Conservation (phyloP, 352 stramenopile genomes). For the Thalassiosira ordinaria region DNA sequence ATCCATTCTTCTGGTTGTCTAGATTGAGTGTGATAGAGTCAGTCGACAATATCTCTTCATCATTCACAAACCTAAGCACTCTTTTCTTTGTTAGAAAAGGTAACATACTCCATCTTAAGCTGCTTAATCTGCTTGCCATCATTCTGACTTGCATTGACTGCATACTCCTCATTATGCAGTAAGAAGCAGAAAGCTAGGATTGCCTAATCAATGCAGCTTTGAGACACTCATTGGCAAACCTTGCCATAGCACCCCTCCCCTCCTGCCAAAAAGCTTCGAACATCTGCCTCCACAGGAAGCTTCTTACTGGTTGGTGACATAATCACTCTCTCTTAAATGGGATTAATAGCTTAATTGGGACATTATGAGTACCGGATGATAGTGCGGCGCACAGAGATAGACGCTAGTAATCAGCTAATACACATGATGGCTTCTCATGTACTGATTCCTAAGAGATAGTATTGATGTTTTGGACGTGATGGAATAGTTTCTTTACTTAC, state of each 20-base stretch:
- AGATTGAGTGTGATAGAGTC: conserved; percentile 19
- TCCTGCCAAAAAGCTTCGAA: conserved; percentile 10
- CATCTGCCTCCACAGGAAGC: conserved; percentile 19
- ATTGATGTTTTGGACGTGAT: no score
- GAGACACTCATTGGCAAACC: no score
- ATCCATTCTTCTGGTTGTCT: conserved; percentile 41
- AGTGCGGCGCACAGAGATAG: no score
- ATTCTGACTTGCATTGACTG: conserved; percentile 5
- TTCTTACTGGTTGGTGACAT: no score
- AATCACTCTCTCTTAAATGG: no score
- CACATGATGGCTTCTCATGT: no score
- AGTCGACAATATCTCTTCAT: neutral
- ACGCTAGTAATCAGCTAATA: no score
- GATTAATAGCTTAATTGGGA: no score
- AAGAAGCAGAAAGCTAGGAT: conserved; percentile 55
- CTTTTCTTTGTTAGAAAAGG: conserved; percentile 13
- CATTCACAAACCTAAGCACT: neutral
- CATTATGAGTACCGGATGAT: no score
- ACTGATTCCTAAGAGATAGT: no score
- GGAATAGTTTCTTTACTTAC: no score
- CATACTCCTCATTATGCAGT: conserved; percentile 43
- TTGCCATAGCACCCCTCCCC: neutral
- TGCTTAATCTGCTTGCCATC: conserved; percentile 23
- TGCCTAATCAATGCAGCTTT: conserved; percentile 5
- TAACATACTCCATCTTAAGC: conserved; percentile 23